A percentile compares a stretch with the other conserved stretches of the same genome.
phyloP scores from a whole-genome alignment of 2,329 filamentous ascomycete genomes.

The Penicillium vulpinum region DNA sequence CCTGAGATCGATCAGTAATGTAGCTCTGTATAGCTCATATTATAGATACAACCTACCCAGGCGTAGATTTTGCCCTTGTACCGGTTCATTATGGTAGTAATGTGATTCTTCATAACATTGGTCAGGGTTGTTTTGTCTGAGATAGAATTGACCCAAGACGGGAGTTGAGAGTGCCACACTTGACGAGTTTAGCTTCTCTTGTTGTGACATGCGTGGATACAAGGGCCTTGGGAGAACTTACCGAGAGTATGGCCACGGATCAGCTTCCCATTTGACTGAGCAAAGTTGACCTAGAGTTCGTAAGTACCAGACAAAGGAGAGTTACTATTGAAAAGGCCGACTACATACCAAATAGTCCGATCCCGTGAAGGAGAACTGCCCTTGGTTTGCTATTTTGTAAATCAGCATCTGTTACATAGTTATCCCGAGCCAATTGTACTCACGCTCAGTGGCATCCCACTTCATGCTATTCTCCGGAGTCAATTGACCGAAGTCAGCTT shows the following conservation, averaged over 20 bases:
- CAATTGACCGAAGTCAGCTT: conserved; percentile 64
- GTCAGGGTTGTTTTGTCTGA: conserved; percentile 52
- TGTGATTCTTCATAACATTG: conserved; percentile 51
- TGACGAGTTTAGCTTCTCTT: background rate
- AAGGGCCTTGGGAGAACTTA: conserved; percentile 43
- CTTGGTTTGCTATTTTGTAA: background rate
- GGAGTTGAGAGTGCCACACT: conserved; percentile 45
- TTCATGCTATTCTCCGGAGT: conserved; percentile 66
- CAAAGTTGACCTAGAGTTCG: conserved; percentile 50
- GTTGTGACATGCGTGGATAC: background rate
- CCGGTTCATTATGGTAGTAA: conserved; percentile 35
- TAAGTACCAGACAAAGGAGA: conserved; percentile 52
- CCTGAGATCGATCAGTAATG: conserved; percentile 14
- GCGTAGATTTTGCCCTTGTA: conserved; percentile 40
- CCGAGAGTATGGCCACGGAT: conserved; percentile 64
- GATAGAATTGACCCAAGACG: conserved; percentile 49
- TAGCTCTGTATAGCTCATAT: background rate
- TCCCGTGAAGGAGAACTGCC: conserved; percentile 43
- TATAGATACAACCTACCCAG: conserved; percentile 28
- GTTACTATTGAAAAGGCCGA: background rate
- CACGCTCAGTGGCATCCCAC: conserved; percentile 63
- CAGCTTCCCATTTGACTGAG: conserved; percentile 43
- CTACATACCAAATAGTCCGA: conserved; percentile 50
- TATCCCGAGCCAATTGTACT: background rate
- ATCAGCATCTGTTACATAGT: background rate